Evolutionary conservation across 257 asterid genomes (phyloP), one percentile per base, ranked within the genome.

Genomic region (Cinchona pubescens): DNA sequence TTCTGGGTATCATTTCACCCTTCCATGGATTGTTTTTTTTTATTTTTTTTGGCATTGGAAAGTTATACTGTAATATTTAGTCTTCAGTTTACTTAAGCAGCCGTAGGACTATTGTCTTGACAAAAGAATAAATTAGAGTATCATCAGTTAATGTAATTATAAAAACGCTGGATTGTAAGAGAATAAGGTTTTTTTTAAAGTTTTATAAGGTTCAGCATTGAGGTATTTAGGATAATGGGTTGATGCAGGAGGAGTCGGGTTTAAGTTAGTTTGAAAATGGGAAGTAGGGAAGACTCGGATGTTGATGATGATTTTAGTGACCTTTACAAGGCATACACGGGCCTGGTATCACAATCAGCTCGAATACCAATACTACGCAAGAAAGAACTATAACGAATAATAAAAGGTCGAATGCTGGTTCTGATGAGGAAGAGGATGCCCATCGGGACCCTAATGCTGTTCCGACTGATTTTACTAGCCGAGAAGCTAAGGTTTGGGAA

Each of bases 401-500:
- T 80, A 92, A 92, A 86, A 88, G 96, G 86, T 85, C 96, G 5
- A 88, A 61, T 82, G 86, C 83, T 32, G 96, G 89, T 64, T 90
- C 96, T 13, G 99, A 95, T 65, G 98, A 92, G 82, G 99, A 95
- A 77, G 92, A 88, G 75, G 94, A 87, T 75, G 62, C 83, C 48
- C 91, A n/a, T n/a, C n/a, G 83, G 59, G 99, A 95, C 72, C 98
- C 97, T 40, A 89, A 95, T 90, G 99, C 98, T 71, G 97, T 95
- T 55, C 99, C 99, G 9, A 95, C 99, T 19, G 99, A 95, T 90
- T 95, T 95, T 82, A 95, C 99, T 71, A 95, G 99, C 83, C 87
- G 99, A 71, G 99, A 95, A 85, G 99, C 99, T 76, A 95, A 92
- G 86, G 93, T 95, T 64, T 95, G 99, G 99, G 99, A 91, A 81